A percentile compares a stretch with the other conserved stretches of the same genome.
Conservation (phyloP, 495 filamentous ascomycete species). For the Daldinia caldariorum region DNA sequence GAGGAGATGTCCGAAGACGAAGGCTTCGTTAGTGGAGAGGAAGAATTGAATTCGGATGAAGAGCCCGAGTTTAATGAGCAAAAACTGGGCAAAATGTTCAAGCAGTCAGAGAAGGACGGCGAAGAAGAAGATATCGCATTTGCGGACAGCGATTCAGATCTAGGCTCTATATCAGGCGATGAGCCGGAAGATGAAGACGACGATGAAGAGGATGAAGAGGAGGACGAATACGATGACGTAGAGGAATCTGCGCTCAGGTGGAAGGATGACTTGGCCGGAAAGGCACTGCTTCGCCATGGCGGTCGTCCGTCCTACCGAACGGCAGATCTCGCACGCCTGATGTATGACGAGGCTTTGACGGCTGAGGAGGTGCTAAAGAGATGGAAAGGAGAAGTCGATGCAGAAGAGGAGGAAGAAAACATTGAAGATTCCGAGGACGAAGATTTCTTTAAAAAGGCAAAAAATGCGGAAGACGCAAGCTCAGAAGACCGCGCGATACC, state of each 20-base stretch:
- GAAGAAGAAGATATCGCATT: conserved; percentile 77
- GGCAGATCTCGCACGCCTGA: conserved; percentile 79
- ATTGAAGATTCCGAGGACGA: conserved; percentile 76
- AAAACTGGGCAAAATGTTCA: conserved; percentile 67
- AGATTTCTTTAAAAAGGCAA: conserved; percentile 81
- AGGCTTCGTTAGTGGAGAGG: conserved; percentile 70
- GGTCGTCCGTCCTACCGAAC: conserved; percentile 75
- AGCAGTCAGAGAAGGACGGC: conserved; percentile 53
- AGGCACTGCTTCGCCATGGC: conserved; percentile 75
- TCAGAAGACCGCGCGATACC: conserved; percentile 82
- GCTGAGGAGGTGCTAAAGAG: conserved; percentile 76
- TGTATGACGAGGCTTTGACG: conserved; percentile 85
- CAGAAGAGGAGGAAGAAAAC: conserved; percentile 59
- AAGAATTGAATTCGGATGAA: conserved; percentile 63
- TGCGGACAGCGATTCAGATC: conserved; percentile 93
- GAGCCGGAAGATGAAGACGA: conserved; percentile 62
- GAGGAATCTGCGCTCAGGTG: conserved; percentile 75
- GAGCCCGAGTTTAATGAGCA: conserved; percentile 64
- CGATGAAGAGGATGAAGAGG: conserved; percentile 59
- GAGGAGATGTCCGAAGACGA: conserved; percentile 65
- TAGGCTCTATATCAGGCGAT: conserved; percentile 87
- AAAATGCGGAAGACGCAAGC: conserved; percentile 68
- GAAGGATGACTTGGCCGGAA: conserved; percentile 87
- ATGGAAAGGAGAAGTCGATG: conserved; percentile 83
- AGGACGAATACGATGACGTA: conserved; percentile 64